phyloP scores from a whole-genome alignment of 2,329 filamentous ascomycete genomes.

The Arachnopeziza araneosa region DNA sequence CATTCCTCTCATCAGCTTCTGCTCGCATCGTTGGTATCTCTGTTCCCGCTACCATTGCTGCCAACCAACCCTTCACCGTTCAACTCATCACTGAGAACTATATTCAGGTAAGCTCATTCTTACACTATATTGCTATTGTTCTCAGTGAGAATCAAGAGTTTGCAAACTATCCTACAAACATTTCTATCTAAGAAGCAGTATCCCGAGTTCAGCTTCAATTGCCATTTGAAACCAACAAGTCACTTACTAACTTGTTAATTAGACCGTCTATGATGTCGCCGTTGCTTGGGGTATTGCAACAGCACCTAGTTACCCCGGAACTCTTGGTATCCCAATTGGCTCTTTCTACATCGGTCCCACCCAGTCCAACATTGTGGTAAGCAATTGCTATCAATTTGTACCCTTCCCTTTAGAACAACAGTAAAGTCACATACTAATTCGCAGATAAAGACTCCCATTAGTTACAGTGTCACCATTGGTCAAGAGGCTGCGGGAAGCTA shows the following conservation, averaged over 20 bases:
- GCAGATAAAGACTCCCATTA: neutral
- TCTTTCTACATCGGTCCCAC: constrained; percentile 3
- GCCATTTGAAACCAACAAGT: too few relatives aligned
- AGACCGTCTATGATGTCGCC: constrained; percentile 10
- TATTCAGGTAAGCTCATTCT: constrained; percentile 1
- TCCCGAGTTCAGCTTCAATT: too few relatives aligned
- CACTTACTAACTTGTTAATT: too few relatives aligned
- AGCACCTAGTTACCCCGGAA: neutral
- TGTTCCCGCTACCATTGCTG: constrained; percentile 2
- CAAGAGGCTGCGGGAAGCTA: neutral
- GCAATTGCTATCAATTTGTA: too few relatives aligned
- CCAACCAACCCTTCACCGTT: constrained; percentile 6
- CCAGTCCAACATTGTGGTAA: neutral
- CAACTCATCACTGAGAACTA: constrained; percentile 7
- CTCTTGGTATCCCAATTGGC: neutral
- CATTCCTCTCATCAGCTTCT: constrained; percentile 1
- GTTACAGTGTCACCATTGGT: neutral
- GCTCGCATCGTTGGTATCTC: constrained; percentile 10
- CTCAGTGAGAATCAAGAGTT: too few relatives aligned
- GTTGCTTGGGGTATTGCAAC: constrained; percentile 5
- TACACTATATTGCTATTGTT: too few relatives aligned
- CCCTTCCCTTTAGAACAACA: too few relatives aligned
- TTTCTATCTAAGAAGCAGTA: too few relatives aligned
- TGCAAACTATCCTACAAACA: too few relatives aligned
- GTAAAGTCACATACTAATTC: too few relatives aligned